Percentiles rank a stretch among this genome's conserved stretches.
phyloP scores from a whole-genome alignment of 192 early-diverging fungal genomes.

The Gamsiella multidivaricata region DNA sequence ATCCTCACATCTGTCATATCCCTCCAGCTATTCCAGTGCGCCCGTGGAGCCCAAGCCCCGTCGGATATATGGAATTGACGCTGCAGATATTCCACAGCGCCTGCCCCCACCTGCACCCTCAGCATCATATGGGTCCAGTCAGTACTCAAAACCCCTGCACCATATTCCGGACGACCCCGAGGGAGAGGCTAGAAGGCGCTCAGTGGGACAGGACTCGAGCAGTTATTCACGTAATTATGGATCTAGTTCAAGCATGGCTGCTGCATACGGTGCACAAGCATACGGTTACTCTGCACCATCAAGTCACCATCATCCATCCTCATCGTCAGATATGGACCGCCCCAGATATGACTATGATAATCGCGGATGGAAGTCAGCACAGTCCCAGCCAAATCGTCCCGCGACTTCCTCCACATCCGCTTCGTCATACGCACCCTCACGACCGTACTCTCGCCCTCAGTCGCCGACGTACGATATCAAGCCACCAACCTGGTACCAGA shows the following conservation, averaged over 20 bases:
- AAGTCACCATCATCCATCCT: conserved; percentile 9
- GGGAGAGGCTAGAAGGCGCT: conserved; percentile 9
- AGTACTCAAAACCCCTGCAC: conserved; percentile 34
- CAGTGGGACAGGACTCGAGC: conserved; percentile 11
- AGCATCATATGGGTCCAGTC: conserved; percentile 26
- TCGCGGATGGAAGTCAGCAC: conserved; percentile 15
- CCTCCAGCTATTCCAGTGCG: conserved; percentile 17
- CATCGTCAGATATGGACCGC: conserved; percentile 3
- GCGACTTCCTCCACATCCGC: neutral
- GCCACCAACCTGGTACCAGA: conserved; percentile 49
- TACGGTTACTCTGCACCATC: conserved; percentile 23
- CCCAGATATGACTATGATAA: conserved; percentile 35
- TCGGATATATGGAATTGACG: conserved; percentile 47
- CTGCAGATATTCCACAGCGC: conserved; percentile 27
- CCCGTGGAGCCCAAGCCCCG: conserved; percentile 14
- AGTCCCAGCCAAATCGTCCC: conserved; percentile 1
- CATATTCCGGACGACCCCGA: conserved; percentile 20
- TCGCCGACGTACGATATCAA: conserved; percentile 41
- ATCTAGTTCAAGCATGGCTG: conserved; percentile 5
- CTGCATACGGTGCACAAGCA: conserved; percentile 23
- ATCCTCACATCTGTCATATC: conserved; percentile 4
- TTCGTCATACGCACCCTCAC: conserved; percentile 4
- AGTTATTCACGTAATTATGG: conserved; percentile 19
- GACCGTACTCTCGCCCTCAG: conserved; percentile 17
- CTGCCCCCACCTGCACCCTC: conserved; percentile 25